phyloP scores from a whole-genome alignment of 2,329 filamentous ascomycete genomes.

The Dactylellina drechsleri region DNA sequence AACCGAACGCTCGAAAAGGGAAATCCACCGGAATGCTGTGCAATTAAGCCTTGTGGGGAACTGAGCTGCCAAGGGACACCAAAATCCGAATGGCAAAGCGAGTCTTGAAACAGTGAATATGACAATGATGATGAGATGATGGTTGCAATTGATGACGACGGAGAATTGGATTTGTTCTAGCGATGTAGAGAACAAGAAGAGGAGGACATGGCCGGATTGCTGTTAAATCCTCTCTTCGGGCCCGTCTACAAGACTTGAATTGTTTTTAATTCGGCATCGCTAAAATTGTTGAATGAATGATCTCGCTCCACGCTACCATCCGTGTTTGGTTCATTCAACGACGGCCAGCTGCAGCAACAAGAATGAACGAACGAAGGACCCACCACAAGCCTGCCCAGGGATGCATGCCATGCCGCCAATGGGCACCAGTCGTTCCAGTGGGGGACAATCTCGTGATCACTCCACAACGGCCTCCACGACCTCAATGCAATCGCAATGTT shows the following conservation, averaged over 20 bases:
- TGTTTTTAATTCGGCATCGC: background rate
- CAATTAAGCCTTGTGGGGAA: constrained; percentile 21
- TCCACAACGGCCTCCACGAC: constrained; percentile 6
- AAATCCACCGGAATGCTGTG: constrained; percentile 19
- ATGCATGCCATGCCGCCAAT: constrained; percentile 23
- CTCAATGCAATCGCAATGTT: too few relatives aligned
- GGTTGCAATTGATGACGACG: background rate
- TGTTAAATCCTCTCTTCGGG: too few relatives aligned
- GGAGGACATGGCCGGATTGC: too few relatives aligned
- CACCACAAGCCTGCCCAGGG: background rate
- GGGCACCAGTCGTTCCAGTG: constrained; percentile 13
- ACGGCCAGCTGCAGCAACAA: background rate
- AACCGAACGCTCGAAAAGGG: constrained; percentile 30
- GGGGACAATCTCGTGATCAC: constrained; percentile 48
- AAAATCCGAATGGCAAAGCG: background rate
- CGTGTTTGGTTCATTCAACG: constrained; percentile 13
- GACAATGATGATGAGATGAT: background rate
- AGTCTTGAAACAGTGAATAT: background rate
- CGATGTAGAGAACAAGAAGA: background rate
- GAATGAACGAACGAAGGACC: background rate
- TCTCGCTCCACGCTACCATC: constrained; percentile 39
- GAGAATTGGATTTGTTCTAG: background rate
- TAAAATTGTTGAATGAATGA: constrained; percentile 37
- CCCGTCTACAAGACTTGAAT: background rate
- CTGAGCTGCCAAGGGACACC: background rate